phyloP scores from a whole-genome alignment of 495 filamentous ascomycete species.

The Penicillium cinerascens region DNA sequence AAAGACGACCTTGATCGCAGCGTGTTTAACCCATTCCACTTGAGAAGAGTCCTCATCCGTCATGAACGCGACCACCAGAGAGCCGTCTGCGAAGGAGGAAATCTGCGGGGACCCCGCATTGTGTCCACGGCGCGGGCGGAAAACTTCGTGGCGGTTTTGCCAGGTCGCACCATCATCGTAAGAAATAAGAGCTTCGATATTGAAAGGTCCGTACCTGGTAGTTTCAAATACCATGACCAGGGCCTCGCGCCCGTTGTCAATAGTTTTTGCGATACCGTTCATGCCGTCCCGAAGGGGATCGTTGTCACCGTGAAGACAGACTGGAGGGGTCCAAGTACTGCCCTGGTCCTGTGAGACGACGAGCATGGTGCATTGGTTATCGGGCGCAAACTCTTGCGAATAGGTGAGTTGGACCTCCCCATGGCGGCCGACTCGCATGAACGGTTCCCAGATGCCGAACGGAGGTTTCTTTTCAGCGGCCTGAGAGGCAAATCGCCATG shows the following conservation, averaged over 20 bases:
- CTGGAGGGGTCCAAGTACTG: constrained; percentile 43
- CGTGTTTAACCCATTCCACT: constrained; percentile 39
- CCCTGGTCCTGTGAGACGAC: constrained; percentile 55
- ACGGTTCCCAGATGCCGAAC: constrained; percentile 60
- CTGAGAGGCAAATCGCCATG: constrained; percentile 54
- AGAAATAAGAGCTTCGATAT: constrained; percentile 52
- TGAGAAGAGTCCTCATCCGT: constrained; percentile 52
- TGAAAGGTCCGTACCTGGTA: constrained; percentile 46
- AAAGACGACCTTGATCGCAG: constrained; percentile 40
- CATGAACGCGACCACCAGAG: constrained; percentile 57
- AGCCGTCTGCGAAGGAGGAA: constrained; percentile 52
- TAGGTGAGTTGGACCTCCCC: constrained; percentile 57
- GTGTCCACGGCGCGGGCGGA: constrained; percentile 38
- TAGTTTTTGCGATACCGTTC: constrained; percentile 50
- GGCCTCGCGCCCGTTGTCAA: constrained; percentile 40
- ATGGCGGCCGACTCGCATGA: constrained; percentile 48
- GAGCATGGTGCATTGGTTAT: constrained; percentile 60
- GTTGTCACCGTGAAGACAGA: constrained; percentile 45
- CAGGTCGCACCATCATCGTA: constrained; percentile 56
- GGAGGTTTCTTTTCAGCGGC: constrained; percentile 42
- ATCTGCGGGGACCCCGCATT: constrained; percentile 61
- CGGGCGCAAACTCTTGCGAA: constrained; percentile 49
- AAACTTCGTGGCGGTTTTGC: constrained; percentile 50
- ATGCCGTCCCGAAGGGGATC: constrained; percentile 56
- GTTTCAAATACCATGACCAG: constrained; percentile 61